A percentile compares a stretch with the other conserved stretches of the same genome.
Evolutionary conservation across 2,329 filamentous ascomycete genomes (phyloP).

Genomic region (Stromatinia cepivora): DNA sequence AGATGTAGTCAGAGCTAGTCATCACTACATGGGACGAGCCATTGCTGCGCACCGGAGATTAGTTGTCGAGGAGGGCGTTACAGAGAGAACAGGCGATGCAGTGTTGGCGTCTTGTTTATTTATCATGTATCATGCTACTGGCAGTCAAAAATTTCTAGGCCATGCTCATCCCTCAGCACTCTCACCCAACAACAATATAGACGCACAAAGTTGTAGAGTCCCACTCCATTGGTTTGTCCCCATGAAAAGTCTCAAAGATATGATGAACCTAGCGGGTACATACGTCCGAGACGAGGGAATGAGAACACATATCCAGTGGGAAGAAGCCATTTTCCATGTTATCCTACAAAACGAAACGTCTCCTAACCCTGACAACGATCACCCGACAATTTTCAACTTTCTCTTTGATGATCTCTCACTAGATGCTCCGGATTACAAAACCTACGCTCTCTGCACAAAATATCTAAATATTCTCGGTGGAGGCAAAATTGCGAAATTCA

Average conservation of each 20-base stretch:
- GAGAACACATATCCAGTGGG: not conserved
- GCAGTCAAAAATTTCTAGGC: not conserved
- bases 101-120: slow-evolving; percentile 6
- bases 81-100: slow-evolving; percentile 1
- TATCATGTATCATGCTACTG: not conserved
- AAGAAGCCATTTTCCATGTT: not conserved
- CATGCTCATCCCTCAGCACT: not conserved
- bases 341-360: not conserved
- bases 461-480: not conserved
- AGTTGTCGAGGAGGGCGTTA: not conserved
- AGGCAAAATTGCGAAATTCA: not conserved
- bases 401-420: not conserved
- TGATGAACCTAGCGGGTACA: not conserved
- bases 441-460: not conserved
- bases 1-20: not conserved
- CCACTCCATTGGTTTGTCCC: slow-evolving; percentile 20
- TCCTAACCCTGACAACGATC: not conserved
- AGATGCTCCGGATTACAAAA: not conserved
- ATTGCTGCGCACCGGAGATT: slow-evolving; percentile 2
- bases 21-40: slow-evolving; percentile 11
- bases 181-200: no score
- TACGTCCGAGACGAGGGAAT: slow-evolving; percentile 1
- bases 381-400: slow-evolving; percentile 4
- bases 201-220: not conserved
- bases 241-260: slow-evolving; percentile 1